Evolutionary conservation across 768 basidiomycete species (phyloP), one percentile per base, ranked within the genome.

Genomic region (Ramaria sp.): DNA sequence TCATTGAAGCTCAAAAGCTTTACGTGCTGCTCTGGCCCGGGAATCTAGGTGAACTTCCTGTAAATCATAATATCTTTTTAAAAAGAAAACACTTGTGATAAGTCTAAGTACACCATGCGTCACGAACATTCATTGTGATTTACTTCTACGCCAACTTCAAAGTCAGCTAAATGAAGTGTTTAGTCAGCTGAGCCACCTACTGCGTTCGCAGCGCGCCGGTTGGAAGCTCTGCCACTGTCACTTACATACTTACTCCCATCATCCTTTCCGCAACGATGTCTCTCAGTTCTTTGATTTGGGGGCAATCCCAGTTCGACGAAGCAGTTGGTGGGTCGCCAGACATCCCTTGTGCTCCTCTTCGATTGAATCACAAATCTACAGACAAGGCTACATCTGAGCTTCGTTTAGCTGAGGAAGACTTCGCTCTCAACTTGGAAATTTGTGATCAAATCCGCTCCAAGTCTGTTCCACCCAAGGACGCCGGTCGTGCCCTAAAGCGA

Each of bases 361-460:
- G 48, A 59, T 53, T 60, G 51, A 62, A 20, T 53, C 42, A 31
- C 56, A 46, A 52, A 59, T 17, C 34, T 24, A 55, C 69, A 95
- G 92, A 93, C 75, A 92, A 89, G 72, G 89, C 90, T n/a, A 96
- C 93, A 15, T 92, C 91, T 3, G 91, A 93, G 69, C 76, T 91
- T 24, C 71, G 91, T 53, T 90, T 92, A 39, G 78, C 82, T 48
- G 73, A 82, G 53, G 91, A 94, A 68, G 91, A 97, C 69, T 92
- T 98, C 39, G 91, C 92, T 9, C 77, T 92, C 61, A 88, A 88
- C 64, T 87, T 99, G 59, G 92, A 97, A 68, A 91, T 97, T 75
- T 92, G 91, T 62, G 96, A 99, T 71, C 87, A 94, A 70, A 93
- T 99, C 67, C 83, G 93, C 54, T 91, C 91, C 6, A 94, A 95